Evolutionary conservation across 2,329 filamentous ascomycete species (phyloP).

Genomic region (Periglandula ipomoeae): DNA sequence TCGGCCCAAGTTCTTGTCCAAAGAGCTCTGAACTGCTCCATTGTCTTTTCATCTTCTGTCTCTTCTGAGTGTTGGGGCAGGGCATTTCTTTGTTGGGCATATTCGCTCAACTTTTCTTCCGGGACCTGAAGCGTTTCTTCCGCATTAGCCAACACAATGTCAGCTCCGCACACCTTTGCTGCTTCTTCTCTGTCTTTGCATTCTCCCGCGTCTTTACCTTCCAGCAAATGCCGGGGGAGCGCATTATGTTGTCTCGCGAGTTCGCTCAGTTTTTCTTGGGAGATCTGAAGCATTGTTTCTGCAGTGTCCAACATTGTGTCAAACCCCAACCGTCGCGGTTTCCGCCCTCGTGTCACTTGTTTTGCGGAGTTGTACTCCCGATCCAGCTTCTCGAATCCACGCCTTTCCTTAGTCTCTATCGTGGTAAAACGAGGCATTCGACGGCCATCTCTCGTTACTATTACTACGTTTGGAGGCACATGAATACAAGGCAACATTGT

Average conservation of each 20-base stretch:
- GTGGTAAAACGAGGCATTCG: background rate
- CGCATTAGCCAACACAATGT: background rate
- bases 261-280: background rate
- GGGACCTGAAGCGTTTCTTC: background rate
- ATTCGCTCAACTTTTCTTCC: background rate
- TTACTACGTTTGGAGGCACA: background rate
- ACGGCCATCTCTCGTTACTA: background rate
- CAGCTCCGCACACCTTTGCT: background rate
- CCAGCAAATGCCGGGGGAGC: background rate
- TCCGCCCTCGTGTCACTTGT: background rate
- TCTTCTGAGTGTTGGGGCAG: background rate
- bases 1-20: background rate
- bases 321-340: background rate
- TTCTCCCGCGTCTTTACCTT: background rate
- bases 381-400: background rate
- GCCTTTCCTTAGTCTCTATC: background rate
- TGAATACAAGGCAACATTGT: background rate
- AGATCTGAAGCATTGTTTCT: background rate
- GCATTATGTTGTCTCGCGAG: background rate
- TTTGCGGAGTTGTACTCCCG: background rate
- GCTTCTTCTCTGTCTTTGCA: background rate
- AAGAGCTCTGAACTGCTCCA: background rate
- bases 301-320: background rate
- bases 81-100: background rate
- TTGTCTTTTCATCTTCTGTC: background rate